These are phyloP conservation scores for Boletus sp. DNA, from an alignment of 1,284 basidiomycete genomes.

Conservation along the genomic window DNA sequence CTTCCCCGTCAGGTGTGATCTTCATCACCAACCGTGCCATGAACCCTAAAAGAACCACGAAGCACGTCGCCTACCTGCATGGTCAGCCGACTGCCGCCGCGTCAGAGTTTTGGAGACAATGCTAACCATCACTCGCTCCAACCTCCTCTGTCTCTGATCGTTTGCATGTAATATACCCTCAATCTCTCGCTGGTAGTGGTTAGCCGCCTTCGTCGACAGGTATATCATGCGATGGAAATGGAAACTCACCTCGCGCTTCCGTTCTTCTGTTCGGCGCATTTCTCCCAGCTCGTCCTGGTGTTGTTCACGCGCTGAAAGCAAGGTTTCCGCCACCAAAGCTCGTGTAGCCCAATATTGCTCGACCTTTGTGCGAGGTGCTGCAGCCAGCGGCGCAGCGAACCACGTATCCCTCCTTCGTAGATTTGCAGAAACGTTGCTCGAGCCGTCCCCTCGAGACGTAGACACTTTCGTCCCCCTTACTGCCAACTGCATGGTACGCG, in stretches of 20 bases:
- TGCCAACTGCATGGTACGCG: constrained; percentile 33
- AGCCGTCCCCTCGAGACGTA: neutral
- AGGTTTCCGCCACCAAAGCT: constrained; percentile 55
- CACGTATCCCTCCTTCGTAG: constrained; percentile 12
- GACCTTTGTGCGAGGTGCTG: constrained; percentile 32
- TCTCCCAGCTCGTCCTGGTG: constrained; percentile 46
- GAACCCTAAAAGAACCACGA: constrained; percentile 40
- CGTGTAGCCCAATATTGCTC: constrained; percentile 64
- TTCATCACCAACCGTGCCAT: constrained; percentile 42
- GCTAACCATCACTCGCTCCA: constrained; percentile 54
- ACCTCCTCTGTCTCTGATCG: constrained; percentile 41
- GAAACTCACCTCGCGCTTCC: constrained; percentile 43
- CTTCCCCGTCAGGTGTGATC: constrained; percentile 22
- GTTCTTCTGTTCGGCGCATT: constrained; percentile 39
- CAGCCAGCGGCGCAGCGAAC: constrained; percentile 15
- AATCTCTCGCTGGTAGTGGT: constrained; percentile 40
- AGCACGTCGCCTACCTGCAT: constrained; percentile 37
- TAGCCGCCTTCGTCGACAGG: neutral
- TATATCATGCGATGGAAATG: neutral
- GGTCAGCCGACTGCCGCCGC: constrained; percentile 17
- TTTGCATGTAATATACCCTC: constrained; percentile 36
- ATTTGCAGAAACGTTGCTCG: neutral
- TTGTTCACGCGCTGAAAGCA: constrained; percentile 43
- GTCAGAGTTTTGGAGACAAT: neutral
- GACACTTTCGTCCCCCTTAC: constrained; percentile 9